A percentile compares a stretch with the other conserved stretches of the same genome.
Conservation (phyloP, 2,329 filamentous ascomycete genomes). For the Penicillium vulpinum region DNA sequence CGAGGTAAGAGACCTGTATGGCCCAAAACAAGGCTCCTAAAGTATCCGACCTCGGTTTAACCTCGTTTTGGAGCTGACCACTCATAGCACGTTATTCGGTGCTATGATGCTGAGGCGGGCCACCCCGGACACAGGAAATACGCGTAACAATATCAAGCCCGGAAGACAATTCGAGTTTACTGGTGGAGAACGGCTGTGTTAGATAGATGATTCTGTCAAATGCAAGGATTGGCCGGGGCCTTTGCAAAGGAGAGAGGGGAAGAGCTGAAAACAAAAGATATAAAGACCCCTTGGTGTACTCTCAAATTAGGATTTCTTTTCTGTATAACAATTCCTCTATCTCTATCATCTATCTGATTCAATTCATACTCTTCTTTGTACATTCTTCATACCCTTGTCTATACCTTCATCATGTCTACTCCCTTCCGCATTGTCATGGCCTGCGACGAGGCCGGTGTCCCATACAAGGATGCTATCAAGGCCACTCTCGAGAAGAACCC, state of each 20-base stretch:
- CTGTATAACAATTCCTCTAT: background rate
- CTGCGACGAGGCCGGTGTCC: conserved; percentile 70
- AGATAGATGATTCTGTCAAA: background rate
- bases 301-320: conserved; percentile 1
- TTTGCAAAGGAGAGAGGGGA: background rate
- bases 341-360: background rate
- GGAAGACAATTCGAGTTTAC: background rate
- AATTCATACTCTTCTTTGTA: background rate
- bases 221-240: conserved; percentile 4
- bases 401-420: conserved; percentile 30
- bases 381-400: conserved; percentile 1
- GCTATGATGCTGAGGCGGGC: conserved; percentile 27
- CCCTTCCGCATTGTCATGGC: conserved; percentile 63
- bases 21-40: background rate
- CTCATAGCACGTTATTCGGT: conserved; percentile 1
- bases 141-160: background rate
- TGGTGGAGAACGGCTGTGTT: background rate
- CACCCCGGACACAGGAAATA: background rate
- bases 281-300: conserved; percentile 6
- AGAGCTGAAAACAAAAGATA: background rate
- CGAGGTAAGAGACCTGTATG: conserved; percentile 14
- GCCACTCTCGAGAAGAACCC: conserved; percentile 67
- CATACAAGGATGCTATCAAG: conserved; percentile 78
- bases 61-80: conserved; percentile 2
- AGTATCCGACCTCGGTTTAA: conserved; percentile 8